These are phyloP conservation scores for Trifolium subterraneum DNA, from an alignment of 306 rosid species.

Conservation along the genomic window DNA sequence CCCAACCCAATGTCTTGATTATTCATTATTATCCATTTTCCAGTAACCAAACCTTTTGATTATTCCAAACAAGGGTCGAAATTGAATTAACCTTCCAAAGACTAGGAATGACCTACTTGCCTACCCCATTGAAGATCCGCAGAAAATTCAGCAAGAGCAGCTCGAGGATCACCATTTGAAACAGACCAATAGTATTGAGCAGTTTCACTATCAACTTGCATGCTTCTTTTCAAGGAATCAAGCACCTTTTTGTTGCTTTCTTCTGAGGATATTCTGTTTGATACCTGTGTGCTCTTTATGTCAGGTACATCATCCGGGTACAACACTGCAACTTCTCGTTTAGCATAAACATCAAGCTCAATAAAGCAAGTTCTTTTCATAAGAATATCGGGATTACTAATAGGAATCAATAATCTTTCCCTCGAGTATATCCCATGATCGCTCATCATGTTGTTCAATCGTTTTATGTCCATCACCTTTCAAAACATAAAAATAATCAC, in stretches of 20 bases:
- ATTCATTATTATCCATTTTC: constrained; percentile 32
- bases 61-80: constrained; percentile 22
- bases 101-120: constrained; percentile 53
- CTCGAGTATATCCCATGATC: constrained; percentile 95
- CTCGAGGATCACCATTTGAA: constrained; percentile 87
- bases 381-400: constrained; percentile 68
- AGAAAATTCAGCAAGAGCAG: constrained; percentile 80
- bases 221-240: constrained; percentile 79
- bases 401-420: constrained; percentile 85
- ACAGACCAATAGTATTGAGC: constrained; percentile 84
- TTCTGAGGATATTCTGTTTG: constrained; percentile 51
- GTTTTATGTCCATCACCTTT: constrained; percentile 87
- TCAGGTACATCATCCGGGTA: constrained; percentile 70
- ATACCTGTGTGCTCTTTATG: constrained; percentile 27
- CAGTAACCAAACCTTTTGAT: constrained; percentile 2
- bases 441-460: constrained; percentile 95
- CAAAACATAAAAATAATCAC: constrained; percentile 14
- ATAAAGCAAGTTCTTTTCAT: constrained; percentile 69
- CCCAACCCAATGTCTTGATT: constrained; percentile 3
- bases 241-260: constrained; percentile 71
- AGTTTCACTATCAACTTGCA: constrained; percentile 90
- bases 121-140: constrained; percentile 85
- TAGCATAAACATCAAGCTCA: constrained; percentile 76
- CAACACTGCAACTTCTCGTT: constrained; percentile 90
- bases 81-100: background rate